A percentile compares a stretch with the other conserved stretches of the same genome.
Evolutionary conservation across 2,329 filamentous ascomycete genomes (phyloP).

Genomic region (Fulvia fulva): DNA sequence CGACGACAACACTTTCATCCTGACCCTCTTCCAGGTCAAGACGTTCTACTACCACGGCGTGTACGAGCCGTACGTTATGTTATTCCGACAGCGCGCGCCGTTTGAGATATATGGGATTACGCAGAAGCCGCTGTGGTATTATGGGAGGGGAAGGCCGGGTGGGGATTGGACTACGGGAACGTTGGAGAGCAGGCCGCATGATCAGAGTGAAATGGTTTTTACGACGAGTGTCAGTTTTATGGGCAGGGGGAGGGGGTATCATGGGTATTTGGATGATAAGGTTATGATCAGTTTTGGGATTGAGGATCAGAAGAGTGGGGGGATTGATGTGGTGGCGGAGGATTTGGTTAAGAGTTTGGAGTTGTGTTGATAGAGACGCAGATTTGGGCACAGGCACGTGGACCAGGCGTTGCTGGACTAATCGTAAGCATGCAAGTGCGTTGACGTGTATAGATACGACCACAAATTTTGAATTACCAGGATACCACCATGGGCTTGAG

Average conservation of each 20-base stretch:
- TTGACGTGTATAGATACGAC: no score
- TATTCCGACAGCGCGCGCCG: conserved; percentile 46
- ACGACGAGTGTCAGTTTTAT: conserved; percentile 9
- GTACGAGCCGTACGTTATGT: conserved; percentile 54
- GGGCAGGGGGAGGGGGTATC: conserved; percentile 3
- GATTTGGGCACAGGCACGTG: background rate
- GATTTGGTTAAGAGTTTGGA: conserved; percentile 8
- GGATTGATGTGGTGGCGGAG: conserved; percentile 8
- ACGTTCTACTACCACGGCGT: conserved; percentile 44
- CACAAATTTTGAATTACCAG: no score
- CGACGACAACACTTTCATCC: conserved; percentile 50
- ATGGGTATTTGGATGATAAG: conserved; percentile 10
- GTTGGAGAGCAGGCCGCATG: background rate
- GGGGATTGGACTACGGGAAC: background rate
- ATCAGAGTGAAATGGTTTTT: conserved; percentile 10
- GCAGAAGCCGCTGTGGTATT: conserved; percentile 51
- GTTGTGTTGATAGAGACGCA: background rate
- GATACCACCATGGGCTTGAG: no score
- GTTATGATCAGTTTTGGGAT: conserved; percentile 11
- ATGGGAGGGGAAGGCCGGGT: conserved; percentile 38
- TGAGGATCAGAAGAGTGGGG: conserved; percentile 9
- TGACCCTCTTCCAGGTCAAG: conserved; percentile 55
- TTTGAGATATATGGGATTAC: conserved; percentile 50
- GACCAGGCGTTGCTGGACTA: background rate
- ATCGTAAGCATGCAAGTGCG: no score